Conservation (phyloP, 2,329 filamentous ascomycete species). For the Scedosporium dehoogii region DNA sequence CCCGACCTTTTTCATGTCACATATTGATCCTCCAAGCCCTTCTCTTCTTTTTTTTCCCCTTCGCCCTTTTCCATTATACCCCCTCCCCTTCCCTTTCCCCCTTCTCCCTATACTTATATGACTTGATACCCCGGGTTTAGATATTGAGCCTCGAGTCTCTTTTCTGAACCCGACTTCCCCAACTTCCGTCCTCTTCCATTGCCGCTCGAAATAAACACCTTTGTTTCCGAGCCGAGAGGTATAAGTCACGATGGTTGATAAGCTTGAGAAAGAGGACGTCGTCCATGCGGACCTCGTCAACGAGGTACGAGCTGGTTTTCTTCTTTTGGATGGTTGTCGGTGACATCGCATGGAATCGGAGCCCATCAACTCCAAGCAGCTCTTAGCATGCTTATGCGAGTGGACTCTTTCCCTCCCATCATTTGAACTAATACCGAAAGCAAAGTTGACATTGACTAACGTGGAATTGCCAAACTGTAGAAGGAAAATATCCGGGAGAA, state of each 20-base stretch:
- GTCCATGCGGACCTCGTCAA: constrained; percentile 1
- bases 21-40: not conserved
- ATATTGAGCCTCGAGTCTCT: not conserved
- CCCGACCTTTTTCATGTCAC: not conserved
- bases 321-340: not conserved
- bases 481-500: constrained; percentile 78
- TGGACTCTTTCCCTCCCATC: not conserved
- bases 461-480: constrained; percentile 21
- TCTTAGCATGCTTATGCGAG: not conserved
- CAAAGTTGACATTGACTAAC: not conserved
- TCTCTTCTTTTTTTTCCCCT: not conserved
- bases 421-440: not conserved
- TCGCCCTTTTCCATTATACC: not conserved
- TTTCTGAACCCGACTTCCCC: constrained; percentile 52
- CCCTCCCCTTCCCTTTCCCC: not conserved
- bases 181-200: constrained; percentile 59
- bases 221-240: not conserved
- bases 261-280: not conserved
- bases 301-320: not conserved
- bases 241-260: not conserved
- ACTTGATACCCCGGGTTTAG: not conserved
- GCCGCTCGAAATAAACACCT: not conserved
- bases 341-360: no score
- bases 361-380: not conserved
- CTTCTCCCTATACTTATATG: not conserved